Percentiles rank a stretch among this genome's conserved stretches.
Evolutionary conservation across 2,329 filamentous ascomycete genomes (phyloP).

Genomic region (Verticillium isaacii): DNA sequence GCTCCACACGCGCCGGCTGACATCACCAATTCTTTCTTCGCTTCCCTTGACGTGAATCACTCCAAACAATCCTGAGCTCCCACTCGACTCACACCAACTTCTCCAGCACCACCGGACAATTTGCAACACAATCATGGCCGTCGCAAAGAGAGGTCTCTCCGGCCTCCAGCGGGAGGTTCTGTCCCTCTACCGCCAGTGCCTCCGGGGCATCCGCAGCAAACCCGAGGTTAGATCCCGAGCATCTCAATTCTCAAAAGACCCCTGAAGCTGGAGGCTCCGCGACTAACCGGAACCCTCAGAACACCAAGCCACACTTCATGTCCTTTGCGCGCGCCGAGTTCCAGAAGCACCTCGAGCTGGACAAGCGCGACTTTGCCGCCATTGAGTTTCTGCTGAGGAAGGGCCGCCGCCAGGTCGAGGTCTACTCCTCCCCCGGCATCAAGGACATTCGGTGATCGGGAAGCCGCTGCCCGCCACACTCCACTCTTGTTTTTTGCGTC

Average conservation of each 20-base stretch:
- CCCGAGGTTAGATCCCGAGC: constrained; percentile 50
- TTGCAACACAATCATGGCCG: constrained; percentile 4
- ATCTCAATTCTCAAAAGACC: neutral
- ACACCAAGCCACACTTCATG: constrained; percentile 56
- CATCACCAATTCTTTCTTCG: neutral
- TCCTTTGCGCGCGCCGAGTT: constrained; percentile 69
- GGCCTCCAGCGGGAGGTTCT: constrained; percentile 90
- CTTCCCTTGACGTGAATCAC: neutral
- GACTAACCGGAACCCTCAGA: constrained; percentile 30
- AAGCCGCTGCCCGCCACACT: neutral
- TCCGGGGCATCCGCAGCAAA: constrained; percentile 78
- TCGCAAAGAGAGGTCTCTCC: constrained; percentile 48
- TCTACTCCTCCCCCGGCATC: constrained; percentile 75
- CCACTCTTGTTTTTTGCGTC: neutral
- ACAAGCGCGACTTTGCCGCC: constrained; percentile 80
- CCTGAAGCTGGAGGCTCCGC: neutral
- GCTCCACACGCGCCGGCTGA: neutral
- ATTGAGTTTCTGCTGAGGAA: constrained; percentile 83
- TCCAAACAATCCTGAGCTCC: neutral
- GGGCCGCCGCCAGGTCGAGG: constrained; percentile 75
- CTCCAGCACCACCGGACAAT: neutral
- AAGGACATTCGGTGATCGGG: constrained; percentile 59
- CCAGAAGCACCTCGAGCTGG: constrained; percentile 59
- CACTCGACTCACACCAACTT: neutral
- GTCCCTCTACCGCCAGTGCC: constrained; percentile 77